Percentiles rank a stretch among this genome's conserved stretches.
phyloP scores from a whole-genome alignment of 2,329 filamentous ascomycete species.

The Sodiomyces alkalinus region DNA sequence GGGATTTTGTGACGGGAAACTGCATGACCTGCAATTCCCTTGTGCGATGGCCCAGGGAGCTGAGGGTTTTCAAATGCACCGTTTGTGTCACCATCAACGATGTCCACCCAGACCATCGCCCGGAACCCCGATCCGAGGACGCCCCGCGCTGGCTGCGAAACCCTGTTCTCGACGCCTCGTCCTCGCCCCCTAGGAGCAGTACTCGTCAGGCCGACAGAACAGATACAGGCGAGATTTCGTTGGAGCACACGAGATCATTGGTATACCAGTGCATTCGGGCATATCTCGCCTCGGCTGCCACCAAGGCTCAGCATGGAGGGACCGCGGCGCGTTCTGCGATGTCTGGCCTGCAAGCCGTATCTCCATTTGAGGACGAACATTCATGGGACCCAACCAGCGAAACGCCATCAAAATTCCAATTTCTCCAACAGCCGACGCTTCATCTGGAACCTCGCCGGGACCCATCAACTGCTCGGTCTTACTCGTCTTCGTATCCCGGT shows the following conservation, averaged over 20 bases:
- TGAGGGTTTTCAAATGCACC: slow-evolving; percentile 66
- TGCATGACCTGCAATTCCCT: slow-evolving; percentile 79
- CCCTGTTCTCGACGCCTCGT: slow-evolving; percentile 1
- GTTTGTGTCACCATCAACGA: slow-evolving; percentile 80
- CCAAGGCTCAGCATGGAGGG: not conserved
- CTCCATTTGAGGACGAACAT: slow-evolving; percentile 5
- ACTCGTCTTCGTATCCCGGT: slow-evolving; percentile 31
- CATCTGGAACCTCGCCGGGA: slow-evolving; percentile 16
- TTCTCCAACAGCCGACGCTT: slow-evolving; percentile 22
- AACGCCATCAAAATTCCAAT: slow-evolving; percentile 11
- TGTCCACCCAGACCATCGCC: slow-evolving; percentile 19
- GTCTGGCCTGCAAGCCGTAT: too few relatives aligned
- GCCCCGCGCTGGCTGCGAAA: slow-evolving; percentile 8
- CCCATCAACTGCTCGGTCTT: slow-evolving; percentile 17
- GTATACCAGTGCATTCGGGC: slow-evolving; percentile 22
- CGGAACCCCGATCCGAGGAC: slow-evolving; percentile 2
- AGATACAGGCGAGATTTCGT: slow-evolving; percentile 27
- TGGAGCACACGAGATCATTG: slow-evolving; percentile 43
- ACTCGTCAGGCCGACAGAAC: slow-evolving; percentile 4
- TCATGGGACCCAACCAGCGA: not conserved
- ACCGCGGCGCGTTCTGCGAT: too few relatives aligned
- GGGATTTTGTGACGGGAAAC: slow-evolving; percentile 51
- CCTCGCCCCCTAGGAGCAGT: slow-evolving; percentile 4
- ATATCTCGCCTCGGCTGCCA: slow-evolving; percentile 18
- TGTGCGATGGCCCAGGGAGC: slow-evolving; percentile 61